phyloP scores from a whole-genome alignment of 1,284 basidiomycete species.

The Ustilago bromivora region DNA sequence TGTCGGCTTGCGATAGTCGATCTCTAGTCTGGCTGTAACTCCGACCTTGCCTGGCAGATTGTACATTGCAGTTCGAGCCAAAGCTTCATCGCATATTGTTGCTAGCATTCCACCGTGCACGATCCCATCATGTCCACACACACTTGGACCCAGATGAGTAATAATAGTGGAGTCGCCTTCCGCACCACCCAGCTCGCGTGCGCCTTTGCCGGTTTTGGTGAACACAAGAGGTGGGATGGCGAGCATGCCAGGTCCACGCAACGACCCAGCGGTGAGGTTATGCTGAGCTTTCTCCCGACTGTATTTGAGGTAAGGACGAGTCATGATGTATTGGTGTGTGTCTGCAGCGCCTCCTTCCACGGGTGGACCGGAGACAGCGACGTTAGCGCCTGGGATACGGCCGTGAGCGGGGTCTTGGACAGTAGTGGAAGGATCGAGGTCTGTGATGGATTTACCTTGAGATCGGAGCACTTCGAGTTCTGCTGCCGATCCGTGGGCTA shows the following conservation, averaged over 20 bases:
- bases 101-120: conserved; percentile 92
- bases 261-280: conserved; percentile 83
- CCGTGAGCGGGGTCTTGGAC: conserved; percentile 40
- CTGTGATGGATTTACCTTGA: conserved; percentile 30
- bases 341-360: conserved; percentile 43
- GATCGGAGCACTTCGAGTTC: conserved; percentile 40
- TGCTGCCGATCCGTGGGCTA: conserved; percentile 35
- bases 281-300: conserved; percentile 81
- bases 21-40: conserved; percentile 79
- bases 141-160: conserved; percentile 83
- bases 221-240: conserved; percentile 61
- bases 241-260: conserved; percentile 77
- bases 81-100: conserved; percentile 86
- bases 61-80: conserved; percentile 78
- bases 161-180: conserved; percentile 72
- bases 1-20: conserved; percentile 69
- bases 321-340: conserved; percentile 54
- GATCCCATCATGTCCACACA: conserved; percentile 92
- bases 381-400: conserved; percentile 24
- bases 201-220: conserved; percentile 61
- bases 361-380: conserved; percentile 29
- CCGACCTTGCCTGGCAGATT: conserved; percentile 85
- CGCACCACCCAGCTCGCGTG: conserved; percentile 50
- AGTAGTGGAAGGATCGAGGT: conserved; percentile 33
- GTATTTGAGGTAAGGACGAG: conserved; percentile 79